These are phyloP conservation scores for Paecilomyces niveus DNA, from an alignment of 2,329 filamentous ascomycete species.

Conservation along the genomic window DNA sequence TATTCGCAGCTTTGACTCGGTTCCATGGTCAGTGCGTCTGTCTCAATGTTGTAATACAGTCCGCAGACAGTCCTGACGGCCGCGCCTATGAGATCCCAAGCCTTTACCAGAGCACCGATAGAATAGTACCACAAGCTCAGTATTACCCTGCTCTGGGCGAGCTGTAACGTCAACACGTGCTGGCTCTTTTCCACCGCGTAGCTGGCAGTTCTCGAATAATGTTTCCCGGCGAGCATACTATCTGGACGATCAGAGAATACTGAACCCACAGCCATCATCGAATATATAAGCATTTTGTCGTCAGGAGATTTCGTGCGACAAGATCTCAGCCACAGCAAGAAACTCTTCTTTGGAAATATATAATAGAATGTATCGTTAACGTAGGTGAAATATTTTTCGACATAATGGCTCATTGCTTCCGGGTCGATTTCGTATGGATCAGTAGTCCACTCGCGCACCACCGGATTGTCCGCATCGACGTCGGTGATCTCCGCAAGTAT, in stretches of 20 bases:
- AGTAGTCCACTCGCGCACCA: constrained; percentile 36
- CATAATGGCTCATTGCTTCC: constrained; percentile 43
- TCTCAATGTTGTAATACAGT: constrained; percentile 58
- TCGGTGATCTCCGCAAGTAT: constrained; percentile 25
- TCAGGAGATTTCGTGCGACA: constrained; percentile 43
- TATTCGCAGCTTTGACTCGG: constrained; percentile 47
- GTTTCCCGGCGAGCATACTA: constrained; percentile 37
- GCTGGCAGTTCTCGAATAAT: constrained; percentile 50
- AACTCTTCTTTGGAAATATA: constrained; percentile 50
- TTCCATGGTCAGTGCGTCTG: constrained; percentile 40
- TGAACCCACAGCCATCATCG: constrained; percentile 51
- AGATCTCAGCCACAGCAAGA: constrained; percentile 48
- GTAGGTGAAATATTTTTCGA: constrained; percentile 52
- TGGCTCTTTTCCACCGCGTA: constrained; percentile 49
- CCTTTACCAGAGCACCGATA: constrained; percentile 51
- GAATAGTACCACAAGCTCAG: constrained; percentile 61
- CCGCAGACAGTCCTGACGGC: constrained; percentile 55
- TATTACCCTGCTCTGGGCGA: constrained; percentile 61
- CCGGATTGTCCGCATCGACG: constrained; percentile 20
- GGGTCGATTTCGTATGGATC: constrained; percentile 50
- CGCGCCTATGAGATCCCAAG: constrained; percentile 57
- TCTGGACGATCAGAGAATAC: constrained; percentile 46
- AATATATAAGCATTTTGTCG: constrained; percentile 56
- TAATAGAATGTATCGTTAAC: constrained; percentile 49
- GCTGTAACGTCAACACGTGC: constrained; percentile 51